A percentile compares a stretch with the other conserved stretches of the same genome.
Evolutionary conservation across 1,284 basidiomycete genomes (phyloP).

Genomic region (Takashimella tepidaria): DNA sequence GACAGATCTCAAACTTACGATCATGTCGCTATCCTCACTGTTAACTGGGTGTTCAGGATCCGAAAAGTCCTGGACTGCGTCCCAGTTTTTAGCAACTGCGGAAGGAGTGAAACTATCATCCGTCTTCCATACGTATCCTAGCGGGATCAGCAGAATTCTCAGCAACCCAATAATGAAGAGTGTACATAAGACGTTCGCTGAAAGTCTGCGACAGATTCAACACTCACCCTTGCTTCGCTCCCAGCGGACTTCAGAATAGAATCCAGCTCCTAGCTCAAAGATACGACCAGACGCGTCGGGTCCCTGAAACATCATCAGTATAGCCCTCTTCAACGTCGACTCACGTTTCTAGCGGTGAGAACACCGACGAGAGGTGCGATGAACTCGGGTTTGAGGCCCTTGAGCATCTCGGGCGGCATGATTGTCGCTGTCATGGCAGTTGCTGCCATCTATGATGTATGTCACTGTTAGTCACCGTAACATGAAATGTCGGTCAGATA

Average conservation of each 20-base stretch:
- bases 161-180: neutral
- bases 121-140: constrained; percentile 76
- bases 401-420: constrained; percentile 96
- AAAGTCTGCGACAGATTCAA: neutral
- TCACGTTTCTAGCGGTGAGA: constrained; percentile 46
- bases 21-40: constrained; percentile 64
- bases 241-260: constrained; percentile 87
- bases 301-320: constrained; percentile 56
- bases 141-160: neutral
- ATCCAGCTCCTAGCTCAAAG: constrained; percentile 94
- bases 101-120: constrained; percentile 86
- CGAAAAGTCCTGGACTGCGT: constrained; percentile 74
- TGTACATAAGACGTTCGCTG: neutral
- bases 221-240: constrained; percentile 71
- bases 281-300: constrained; percentile 79
- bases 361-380: constrained; percentile 86
- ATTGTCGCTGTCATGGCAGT: constrained; percentile 91
- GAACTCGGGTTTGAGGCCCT: constrained; percentile 85
- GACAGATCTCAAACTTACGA: constrained; percentile 21
- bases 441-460: constrained; percentile 65
- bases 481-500: constrained; percentile 11
- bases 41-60: constrained; percentile 63
- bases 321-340: too few relatives aligned
- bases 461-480: too few relatives aligned
- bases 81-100: constrained; percentile 81